These are phyloP conservation scores for Mucor plumbeus DNA, from an alignment of 371 early-diverging fungal genomes.

Conservation along the genomic window DNA sequence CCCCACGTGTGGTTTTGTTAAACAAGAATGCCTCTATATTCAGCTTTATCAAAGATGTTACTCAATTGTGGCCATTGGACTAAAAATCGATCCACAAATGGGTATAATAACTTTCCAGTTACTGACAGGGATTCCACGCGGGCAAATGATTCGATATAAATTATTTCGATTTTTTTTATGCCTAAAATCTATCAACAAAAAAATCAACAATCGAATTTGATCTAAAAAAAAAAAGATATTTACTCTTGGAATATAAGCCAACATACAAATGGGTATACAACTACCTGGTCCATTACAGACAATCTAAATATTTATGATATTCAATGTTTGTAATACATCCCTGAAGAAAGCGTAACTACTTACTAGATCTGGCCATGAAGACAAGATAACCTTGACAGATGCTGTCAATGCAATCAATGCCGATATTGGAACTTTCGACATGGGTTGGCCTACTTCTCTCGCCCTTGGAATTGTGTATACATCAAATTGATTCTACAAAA, in stretches of 20 bases:
- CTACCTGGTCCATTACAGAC: conserved; percentile 95
- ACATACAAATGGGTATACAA: conserved; percentile 81
- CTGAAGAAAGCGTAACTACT: neutral
- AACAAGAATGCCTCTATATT: conserved; percentile 77
- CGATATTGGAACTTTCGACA: conserved; percentile 63
- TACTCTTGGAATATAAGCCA: conserved; percentile 67
- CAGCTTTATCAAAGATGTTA: conserved; percentile 62
- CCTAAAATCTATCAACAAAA: conserved; percentile 56
- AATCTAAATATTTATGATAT: conserved; percentile 49
- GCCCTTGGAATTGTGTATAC: conserved; percentile 67
- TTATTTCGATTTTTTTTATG: conserved; percentile 61
- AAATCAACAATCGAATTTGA: neutral
- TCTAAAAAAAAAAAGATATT: conserved; percentile 11
- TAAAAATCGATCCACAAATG: conserved; percentile 81
- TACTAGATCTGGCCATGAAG: conserved; percentile 64
- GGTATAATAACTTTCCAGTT: conserved; percentile 83
- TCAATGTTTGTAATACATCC: neutral
- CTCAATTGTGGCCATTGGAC: conserved; percentile 89
- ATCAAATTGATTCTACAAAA: conserved; percentile 25
- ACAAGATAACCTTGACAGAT: conserved; percentile 42
- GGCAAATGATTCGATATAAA: conserved; percentile 94
- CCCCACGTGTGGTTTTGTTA: conserved; percentile 44
- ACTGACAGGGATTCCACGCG: conserved; percentile 84
- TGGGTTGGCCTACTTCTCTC: conserved; percentile 76
- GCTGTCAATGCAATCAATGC: conserved; percentile 48